Evolutionary conservation across 2,329 filamentous ascomycete species (phyloP).

Genomic region (Neocatenulostroma microsporum): DNA sequence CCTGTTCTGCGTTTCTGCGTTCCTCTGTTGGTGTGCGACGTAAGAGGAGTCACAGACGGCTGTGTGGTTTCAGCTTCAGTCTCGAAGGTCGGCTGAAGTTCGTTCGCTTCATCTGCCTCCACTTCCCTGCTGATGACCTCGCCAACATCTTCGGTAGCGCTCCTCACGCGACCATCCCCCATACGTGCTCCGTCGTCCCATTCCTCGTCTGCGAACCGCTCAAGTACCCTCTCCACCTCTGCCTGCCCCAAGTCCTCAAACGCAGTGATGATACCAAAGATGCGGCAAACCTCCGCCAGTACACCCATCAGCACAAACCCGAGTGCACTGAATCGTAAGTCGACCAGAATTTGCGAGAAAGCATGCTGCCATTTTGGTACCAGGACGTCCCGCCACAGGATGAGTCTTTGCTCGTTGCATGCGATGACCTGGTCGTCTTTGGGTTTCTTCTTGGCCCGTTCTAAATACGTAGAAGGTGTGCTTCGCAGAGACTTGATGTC

Average conservation of each 20-base stretch:
- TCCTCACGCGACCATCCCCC: constrained; percentile 24
- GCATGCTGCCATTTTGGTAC: constrained; percentile 27
- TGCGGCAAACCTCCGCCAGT: constrained; percentile 34
- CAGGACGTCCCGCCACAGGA: constrained; percentile 34
- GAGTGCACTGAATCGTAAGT: constrained; percentile 40
- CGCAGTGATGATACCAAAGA: constrained; percentile 34
- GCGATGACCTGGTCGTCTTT: constrained; percentile 12
- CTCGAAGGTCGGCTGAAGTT: too few species aligned
- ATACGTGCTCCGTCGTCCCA: too few species aligned
- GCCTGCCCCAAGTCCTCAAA: constrained; percentile 36
- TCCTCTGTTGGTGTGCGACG: too few species aligned
- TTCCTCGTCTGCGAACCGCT: constrained; percentile 37
- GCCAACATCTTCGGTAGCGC: constrained; percentile 24
- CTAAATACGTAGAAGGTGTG: constrained; percentile 23
- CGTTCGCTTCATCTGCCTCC: constrained; percentile 3
- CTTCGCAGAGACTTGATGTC: constrained; percentile 20
- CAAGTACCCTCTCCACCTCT: constrained; percentile 36
- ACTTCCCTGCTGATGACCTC: constrained; percentile 29
- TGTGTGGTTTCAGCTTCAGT: too few species aligned
- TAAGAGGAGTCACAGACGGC: too few species aligned
- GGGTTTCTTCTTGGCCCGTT: constrained; percentile 20
- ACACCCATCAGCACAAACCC: constrained; percentile 38
- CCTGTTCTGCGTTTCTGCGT: too few species aligned
- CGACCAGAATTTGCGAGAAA: constrained; percentile 40
- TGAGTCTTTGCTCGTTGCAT: constrained; percentile 25